Conservation (phyloP, 768 basidiomycete genomes). For the Leccinum incarnatum region DNA sequence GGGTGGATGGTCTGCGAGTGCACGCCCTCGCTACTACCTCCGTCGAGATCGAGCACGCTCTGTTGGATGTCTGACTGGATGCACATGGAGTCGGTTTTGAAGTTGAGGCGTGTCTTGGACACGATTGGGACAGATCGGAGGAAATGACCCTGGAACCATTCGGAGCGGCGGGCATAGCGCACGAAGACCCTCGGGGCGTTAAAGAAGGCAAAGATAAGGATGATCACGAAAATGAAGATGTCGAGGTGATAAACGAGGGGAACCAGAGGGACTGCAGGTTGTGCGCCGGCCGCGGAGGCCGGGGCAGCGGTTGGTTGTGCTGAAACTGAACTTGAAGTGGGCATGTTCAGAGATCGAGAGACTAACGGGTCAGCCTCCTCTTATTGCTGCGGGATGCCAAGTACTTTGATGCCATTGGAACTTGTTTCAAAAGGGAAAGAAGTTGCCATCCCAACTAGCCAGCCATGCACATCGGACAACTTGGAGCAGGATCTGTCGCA, state of each 20-base stretch:
- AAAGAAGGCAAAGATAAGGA: conserved; percentile 40
- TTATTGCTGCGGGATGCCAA: not conserved
- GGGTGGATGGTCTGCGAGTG: conserved; percentile 5
- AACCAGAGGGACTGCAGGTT: not conserved
- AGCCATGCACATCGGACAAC: not conserved
- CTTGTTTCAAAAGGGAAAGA: not conserved
- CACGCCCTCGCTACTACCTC: conserved; percentile 6
- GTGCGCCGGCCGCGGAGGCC: not conserved
- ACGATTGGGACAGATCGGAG: conserved; percentile 28
- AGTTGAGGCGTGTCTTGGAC: conserved; percentile 6
- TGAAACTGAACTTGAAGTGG: not conserved
- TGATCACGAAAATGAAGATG: conserved; percentile 43
- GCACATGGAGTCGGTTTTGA: conserved; percentile 16
- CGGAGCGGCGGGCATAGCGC: conserved; percentile 46
- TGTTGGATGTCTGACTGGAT: conserved; percentile 14
- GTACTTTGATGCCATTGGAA: not conserved
- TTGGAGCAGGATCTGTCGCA: not conserved
- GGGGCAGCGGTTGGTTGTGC: not conserved
- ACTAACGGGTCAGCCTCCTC: not conserved
- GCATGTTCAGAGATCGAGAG: not conserved
- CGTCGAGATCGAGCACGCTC: conserved; percentile 18
- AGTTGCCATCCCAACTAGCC: not conserved
- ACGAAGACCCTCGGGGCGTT: conserved; percentile 49
- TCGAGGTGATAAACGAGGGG: conserved; percentile 38
- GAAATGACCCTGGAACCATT: conserved; percentile 53